Conservation (phyloP, 495 filamentous ascomycete genomes). For the Niebla homalea region DNA sequence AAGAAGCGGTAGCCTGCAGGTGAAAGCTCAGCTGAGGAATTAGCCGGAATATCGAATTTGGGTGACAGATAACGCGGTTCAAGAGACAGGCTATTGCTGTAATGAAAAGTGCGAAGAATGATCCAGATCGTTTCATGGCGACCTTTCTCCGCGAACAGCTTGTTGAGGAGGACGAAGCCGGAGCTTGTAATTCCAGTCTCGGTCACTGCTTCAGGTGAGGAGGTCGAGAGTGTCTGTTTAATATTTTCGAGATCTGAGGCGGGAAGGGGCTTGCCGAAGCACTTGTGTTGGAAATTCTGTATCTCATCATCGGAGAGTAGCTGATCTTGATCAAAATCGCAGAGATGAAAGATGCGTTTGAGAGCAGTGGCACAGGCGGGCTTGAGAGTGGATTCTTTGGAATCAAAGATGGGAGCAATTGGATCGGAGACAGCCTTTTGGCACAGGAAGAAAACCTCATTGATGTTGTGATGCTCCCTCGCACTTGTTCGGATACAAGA, state of each 20-base stretch:
- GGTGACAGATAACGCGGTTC: constrained; percentile 87
- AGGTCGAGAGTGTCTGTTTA: constrained; percentile 67
- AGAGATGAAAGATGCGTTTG: constrained; percentile 84
- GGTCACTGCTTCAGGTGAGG: constrained; percentile 45
- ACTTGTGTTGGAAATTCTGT: constrained; percentile 75
- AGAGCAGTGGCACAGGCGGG: constrained; percentile 75
- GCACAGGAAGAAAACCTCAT: constrained; percentile 93
- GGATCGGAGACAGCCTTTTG: constrained; percentile 98
- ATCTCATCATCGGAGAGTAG: constrained; percentile 83
- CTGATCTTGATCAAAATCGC: constrained; percentile 94
- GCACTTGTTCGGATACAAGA: constrained; percentile 94
- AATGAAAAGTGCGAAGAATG: constrained; percentile 88
- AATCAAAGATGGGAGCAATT: constrained; percentile 90
- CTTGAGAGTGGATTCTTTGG: constrained; percentile 82
- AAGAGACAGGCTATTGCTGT: constrained; percentile 83
- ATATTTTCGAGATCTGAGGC: constrained; percentile 74
- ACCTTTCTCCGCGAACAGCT: constrained; percentile 90
- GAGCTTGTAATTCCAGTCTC: constrained; percentile 63
- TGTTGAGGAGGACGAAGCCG: constrained; percentile 83
- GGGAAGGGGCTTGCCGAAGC: constrained; percentile 73
- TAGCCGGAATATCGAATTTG: constrained; percentile 83
- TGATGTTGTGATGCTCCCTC: constrained; percentile 86
- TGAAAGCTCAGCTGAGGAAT: constrained; percentile 83
- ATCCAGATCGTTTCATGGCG: constrained; percentile 98
- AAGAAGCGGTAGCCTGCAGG: constrained; percentile 95